Evolutionary conservation across 2,329 filamentous ascomycete genomes (phyloP).

Genomic region (Xylogone sp.): DNA sequence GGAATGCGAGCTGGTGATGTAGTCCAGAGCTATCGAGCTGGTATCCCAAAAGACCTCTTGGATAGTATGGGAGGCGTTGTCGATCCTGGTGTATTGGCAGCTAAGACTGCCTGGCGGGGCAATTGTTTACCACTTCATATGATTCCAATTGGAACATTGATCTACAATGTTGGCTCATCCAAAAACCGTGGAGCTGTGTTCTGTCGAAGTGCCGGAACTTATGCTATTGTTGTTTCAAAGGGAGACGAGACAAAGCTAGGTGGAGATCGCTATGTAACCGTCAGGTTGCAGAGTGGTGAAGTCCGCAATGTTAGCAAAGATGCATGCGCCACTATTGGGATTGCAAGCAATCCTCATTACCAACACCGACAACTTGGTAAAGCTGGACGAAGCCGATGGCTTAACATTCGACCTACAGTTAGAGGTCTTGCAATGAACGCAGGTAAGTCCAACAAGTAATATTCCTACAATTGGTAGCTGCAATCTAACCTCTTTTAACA

Average conservation of each 20-base stretch:
- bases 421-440: constrained; percentile 99
- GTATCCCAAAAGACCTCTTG: constrained; percentile 82
- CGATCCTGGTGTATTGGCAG: constrained; percentile 92
- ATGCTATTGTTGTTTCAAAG: constrained; percentile 84
- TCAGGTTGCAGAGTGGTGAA: constrained; percentile 89
- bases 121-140: constrained; percentile 96
- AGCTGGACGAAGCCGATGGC: constrained; percentile 87
- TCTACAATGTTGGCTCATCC: constrained; percentile 83
- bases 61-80: constrained; percentile 88
- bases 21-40: constrained; percentile 86
- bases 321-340: constrained; percentile 90
- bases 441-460: constrained; percentile 46
- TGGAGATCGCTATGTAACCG: constrained; percentile 72
- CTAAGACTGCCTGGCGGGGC: constrained; percentile 88
- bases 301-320: constrained; percentile 85
- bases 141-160: constrained; percentile 88
- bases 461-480: not conserved
- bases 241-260: constrained; percentile 68
- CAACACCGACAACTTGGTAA: constrained; percentile 92
- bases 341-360: constrained; percentile 89
- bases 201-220: constrained; percentile 91
- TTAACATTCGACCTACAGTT: constrained; percentile 92
- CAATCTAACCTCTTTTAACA: constrained; percentile 29
- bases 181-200: constrained; percentile 77
- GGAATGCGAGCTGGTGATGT: constrained; percentile 88